Evolutionary conservation across 208 protist species (phyloP), one percentile per base, ranked within the genome.

Genomic region (Crithidia expoeki): DNA sequence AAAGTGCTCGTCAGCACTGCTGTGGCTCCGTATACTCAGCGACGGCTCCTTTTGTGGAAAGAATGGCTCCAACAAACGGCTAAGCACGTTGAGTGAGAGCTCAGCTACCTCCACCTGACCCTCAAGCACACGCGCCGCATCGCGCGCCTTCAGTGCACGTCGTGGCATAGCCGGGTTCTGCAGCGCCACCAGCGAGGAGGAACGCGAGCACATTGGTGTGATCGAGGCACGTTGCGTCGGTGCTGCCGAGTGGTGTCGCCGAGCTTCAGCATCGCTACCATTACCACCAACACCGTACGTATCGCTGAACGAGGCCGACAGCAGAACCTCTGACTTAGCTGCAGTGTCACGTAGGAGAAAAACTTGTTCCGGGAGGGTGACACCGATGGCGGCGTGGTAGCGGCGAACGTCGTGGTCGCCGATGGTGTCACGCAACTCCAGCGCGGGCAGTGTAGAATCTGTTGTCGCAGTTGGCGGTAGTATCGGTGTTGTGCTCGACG

Each of bases 331-430:
- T n/a, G n/a, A 14, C 11, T 33, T 23, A 0, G 28, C 56, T 2
- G 14, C 27, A 0, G 47, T 47, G 23, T 76, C 72, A 7, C 56
- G 72, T 14, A 83, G 28, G 4, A 79, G 46, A 25, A 68, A 83
- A 9, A 65, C 65, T 21, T 83, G 77, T 49, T 76, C 68, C 1
- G 77, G 77, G n/a, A 79, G 46, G 6, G 71, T 83, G 21, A 83
- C 62, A 3, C 58, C 59, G 19, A 75, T 47, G 25, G 67, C 27
- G 17, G 72, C 71, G 44, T 56, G 50, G 67, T 83, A 83, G 65
- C 59, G 61, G 7, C 55, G 50, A 4, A 79, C 63, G 53, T 63
- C 67, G 57, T 70, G 57, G 34, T 62, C 72, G 40, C 51, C 42
- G 44, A 76, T 53, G 19, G 63, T 36, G 58, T 76, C 72, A 0